phyloP scores from a whole-genome alignment of 73 alveolate genomes.

The Blepharisma japonicum region DNA sequence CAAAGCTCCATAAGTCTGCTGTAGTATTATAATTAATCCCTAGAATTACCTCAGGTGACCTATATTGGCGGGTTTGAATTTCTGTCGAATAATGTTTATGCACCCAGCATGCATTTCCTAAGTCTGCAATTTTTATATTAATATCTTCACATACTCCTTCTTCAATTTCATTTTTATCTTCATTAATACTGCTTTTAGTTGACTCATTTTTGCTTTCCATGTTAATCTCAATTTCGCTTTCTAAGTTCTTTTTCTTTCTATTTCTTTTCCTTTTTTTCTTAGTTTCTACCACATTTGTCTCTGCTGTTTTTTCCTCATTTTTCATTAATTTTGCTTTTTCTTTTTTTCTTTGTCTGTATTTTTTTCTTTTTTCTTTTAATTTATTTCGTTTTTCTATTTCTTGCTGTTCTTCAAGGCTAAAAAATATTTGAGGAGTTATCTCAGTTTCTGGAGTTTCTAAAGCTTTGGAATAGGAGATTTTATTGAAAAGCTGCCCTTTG shows the following conservation, averaged over 20 bases:
- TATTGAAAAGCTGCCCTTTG: not conserved
- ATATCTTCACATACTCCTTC: constrained; percentile 46
- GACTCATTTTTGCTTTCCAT: not conserved
- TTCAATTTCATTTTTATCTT: constrained; percentile 2
- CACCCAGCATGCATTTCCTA: constrained; percentile 95
- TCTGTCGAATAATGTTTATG: constrained; percentile 89
- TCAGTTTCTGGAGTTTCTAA: constrained; percentile 3
- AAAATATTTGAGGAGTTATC: not conserved
- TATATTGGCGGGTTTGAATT: constrained; percentile 94
- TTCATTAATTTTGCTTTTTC: not conserved
- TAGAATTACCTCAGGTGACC: constrained; percentile 98
- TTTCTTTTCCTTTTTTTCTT: constrained; percentile 22
- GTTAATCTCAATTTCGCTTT: not conserved
- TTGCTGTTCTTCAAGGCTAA: not conserved
- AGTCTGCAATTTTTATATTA: constrained; percentile 78
- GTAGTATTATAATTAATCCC: constrained; percentile 90
- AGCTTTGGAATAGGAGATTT: not conserved
- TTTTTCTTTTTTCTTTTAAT: not conserved
- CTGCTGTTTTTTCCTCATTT: not conserved
- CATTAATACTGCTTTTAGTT: not conserved
- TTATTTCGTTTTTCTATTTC: not conserved
- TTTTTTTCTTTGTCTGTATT: constrained; percentile 21
- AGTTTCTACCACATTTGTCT: not conserved
- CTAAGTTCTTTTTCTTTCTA: constrained; percentile 10
- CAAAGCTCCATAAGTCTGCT: constrained; percentile 97